Conservation (phyloP, 2,329 filamentous ascomycete genomes). For the Mycogone perniciosa region DNA sequence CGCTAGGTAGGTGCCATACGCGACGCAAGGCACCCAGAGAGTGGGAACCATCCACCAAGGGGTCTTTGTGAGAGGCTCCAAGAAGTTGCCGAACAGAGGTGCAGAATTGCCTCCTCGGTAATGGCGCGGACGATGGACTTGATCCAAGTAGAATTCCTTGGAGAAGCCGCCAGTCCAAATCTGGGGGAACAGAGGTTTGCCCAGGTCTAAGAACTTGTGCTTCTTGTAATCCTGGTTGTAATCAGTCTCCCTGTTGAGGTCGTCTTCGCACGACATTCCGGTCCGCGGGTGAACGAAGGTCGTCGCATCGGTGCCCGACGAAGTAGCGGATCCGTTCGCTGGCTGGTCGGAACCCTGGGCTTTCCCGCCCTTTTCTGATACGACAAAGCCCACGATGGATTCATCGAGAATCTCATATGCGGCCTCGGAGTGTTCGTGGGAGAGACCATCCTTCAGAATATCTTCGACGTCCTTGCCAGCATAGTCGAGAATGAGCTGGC, state of each 20-base stretch:
- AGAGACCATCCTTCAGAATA: slow-evolving; percentile 76
- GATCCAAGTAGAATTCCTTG: slow-evolving; percentile 95
- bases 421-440: slow-evolving; percentile 80
- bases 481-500: slow-evolving; percentile 82
- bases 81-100: slow-evolving; percentile 92
- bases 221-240: slow-evolving; percentile 67
- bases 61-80: slow-evolving; percentile 95
- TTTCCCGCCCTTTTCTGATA: slow-evolving; percentile 47
- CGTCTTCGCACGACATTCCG: slow-evolving; percentile 83
- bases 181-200: slow-evolving; percentile 76
- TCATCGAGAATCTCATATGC: slow-evolving; percentile 97
- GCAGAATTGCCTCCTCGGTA: slow-evolving; percentile 92
- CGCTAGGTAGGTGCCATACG: slow-evolving; percentile 65
- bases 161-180: slow-evolving; percentile 82
- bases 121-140: slow-evolving; percentile 91
- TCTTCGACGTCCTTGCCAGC: slow-evolving; percentile 78
- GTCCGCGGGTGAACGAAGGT: slow-evolving; percentile 55
- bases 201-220: slow-evolving; percentile 91
- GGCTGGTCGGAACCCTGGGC: slow-evolving; percentile 24
- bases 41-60: slow-evolving; percentile 87
- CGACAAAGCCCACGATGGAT: slow-evolving; percentile 73
- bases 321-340: no score
- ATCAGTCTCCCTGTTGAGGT: slow-evolving; percentile 83
- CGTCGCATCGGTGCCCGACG: slow-evolving; percentile 12
- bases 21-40: slow-evolving; percentile 75